Conservation (phyloP, 495 filamentous ascomycete species). For the Penicillium ucsense region DNA sequence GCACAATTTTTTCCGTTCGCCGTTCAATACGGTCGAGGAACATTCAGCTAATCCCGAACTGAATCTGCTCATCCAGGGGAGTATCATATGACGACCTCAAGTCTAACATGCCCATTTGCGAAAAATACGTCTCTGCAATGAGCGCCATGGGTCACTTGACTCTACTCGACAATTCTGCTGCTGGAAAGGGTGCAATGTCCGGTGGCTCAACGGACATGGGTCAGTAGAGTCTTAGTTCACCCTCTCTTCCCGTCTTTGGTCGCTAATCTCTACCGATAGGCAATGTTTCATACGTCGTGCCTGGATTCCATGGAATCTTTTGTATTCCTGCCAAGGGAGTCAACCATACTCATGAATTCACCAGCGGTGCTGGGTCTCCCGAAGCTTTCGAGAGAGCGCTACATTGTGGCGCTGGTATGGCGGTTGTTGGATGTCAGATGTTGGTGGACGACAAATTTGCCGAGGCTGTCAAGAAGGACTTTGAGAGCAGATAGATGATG, state of each 20-base stretch:
- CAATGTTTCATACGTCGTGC: conserved; percentile 47
- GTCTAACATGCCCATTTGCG: conserved; percentile 39
- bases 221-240: neutral
- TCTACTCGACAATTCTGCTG: conserved; percentile 34
- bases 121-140: conserved; percentile 44
- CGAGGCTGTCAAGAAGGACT: conserved; percentile 20
- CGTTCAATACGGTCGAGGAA: no score
- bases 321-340: conserved; percentile 40
- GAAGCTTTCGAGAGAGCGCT: conserved; percentile 37
- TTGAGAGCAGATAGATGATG: conserved; percentile 3
- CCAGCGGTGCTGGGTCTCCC: conserved; percentile 41
- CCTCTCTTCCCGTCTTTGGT: no score
- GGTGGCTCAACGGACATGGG: conserved; percentile 34
- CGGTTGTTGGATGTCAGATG: conserved; percentile 41
- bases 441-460: conserved; percentile 35
- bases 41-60: neutral
- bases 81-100: conserved; percentile 45
- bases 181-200: conserved; percentile 14
- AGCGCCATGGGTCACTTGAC: conserved; percentile 33
- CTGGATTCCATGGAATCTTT: conserved; percentile 50
- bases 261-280: conserved; percentile 24
- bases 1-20: neutral
- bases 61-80: conserved; percentile 13
- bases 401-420: conserved; percentile 49
- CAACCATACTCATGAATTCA: conserved; percentile 49